These are phyloP conservation scores for Malus fusca DNA, from an alignment of 306 rosid species.

Conservation along the genomic window DNA sequence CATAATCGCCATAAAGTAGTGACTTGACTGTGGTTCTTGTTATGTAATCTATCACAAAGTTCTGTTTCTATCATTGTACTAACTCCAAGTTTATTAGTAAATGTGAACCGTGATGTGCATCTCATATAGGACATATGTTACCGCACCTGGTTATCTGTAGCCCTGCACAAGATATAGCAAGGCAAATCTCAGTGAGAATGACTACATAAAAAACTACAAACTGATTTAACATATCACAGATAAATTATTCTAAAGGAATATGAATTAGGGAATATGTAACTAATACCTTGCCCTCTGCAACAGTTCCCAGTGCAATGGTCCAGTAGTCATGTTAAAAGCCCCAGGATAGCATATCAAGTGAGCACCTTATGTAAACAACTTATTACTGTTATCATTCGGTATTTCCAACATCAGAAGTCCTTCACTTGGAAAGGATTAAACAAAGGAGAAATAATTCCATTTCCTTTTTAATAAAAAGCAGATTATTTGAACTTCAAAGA, in stretches of 20 bases:
- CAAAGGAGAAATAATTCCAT: not conserved
- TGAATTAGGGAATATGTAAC: constrained; percentile 6
- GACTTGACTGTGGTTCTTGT: not conserved
- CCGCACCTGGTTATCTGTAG: constrained; percentile 85
- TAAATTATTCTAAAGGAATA: not conserved
- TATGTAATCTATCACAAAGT: not conserved
- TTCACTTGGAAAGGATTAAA: not conserved
- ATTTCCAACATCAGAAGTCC: not conserved
- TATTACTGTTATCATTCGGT: constrained; percentile 17
- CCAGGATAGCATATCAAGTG: constrained; percentile 97
- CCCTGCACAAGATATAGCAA: constrained; percentile 58
- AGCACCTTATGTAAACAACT: constrained; percentile 66
- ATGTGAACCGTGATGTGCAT: not conserved
- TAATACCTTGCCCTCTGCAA: constrained; percentile 82
- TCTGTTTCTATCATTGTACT: not conserved
- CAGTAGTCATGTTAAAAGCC: constrained; percentile 98
- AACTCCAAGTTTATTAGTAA: not conserved
- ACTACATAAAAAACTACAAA: not conserved
- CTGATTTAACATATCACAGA: not conserved
- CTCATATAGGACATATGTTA: not conserved
- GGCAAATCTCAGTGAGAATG: constrained; percentile 20
- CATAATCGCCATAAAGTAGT: not conserved
- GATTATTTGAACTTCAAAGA: not conserved
- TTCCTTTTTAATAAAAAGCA: not conserved
- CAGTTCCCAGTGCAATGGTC: constrained; percentile 96